Conservation (phyloP, 2,329 filamentous ascomycete genomes). For the Hymenoscyphus scutula region DNA sequence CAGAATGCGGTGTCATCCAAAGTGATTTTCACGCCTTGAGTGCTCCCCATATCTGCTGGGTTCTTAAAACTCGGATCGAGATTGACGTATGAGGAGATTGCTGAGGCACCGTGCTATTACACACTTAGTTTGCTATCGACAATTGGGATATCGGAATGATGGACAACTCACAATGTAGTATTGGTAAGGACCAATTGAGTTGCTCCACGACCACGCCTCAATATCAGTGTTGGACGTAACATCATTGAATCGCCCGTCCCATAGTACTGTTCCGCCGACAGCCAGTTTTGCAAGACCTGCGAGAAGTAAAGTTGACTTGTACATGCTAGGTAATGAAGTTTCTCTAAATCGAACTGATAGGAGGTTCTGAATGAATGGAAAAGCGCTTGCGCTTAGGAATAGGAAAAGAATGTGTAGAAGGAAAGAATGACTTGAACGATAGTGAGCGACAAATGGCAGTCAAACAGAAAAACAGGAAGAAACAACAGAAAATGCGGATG, state of each 20-base stretch:
- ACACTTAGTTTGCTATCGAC: background rate
- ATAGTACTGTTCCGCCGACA: conserved; percentile 47
- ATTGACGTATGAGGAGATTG: conserved; percentile 38
- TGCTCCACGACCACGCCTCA: conserved; percentile 61
- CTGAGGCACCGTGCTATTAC: conserved; percentile 51
- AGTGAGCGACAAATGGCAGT: conserved; percentile 2
- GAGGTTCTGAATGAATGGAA: conserved; percentile 6
- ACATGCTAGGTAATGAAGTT: background rate
- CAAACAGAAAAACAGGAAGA: background rate
- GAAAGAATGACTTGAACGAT: conserved; percentile 11
- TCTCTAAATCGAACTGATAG: background rate
- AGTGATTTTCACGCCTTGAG: conserved; percentile 64
- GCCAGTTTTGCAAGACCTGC: conserved; percentile 8
- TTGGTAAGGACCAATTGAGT: conserved; percentile 65
- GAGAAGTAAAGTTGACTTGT: conserved; percentile 5
- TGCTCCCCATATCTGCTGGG: conserved; percentile 53
- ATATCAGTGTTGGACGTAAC: conserved; percentile 52
- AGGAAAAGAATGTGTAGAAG: background rate
- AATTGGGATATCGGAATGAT: background rate
- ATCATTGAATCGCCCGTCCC: conserved; percentile 65
- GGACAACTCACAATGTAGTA: conserved; percentile 56
- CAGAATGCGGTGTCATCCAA: conserved; percentile 56
- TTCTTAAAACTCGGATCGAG: conserved; percentile 48
- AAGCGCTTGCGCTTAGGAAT: conserved; percentile 13
- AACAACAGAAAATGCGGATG: background rate